Evolutionary conservation across 1,284 basidiomycete genomes (phyloP).

Genomic region (Cutaneotrichosporon curvatum): DNA sequence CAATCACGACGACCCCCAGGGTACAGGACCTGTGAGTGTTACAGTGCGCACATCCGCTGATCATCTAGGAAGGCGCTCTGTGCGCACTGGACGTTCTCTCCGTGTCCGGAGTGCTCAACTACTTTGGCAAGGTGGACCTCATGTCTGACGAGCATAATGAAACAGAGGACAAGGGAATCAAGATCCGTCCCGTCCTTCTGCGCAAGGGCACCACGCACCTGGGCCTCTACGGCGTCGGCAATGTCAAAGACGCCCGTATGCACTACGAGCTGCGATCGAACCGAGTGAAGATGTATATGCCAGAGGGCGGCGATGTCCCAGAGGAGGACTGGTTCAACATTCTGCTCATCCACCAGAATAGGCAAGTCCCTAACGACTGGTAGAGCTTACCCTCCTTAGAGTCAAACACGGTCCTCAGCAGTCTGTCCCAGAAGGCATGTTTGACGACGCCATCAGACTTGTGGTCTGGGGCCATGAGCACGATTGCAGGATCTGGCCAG

Average conservation of each 20-base stretch:
- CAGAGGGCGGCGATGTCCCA: slow-evolving; percentile 63
- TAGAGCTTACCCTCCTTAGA: slow-evolving; percentile 46
- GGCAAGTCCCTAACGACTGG: slow-evolving; percentile 51
- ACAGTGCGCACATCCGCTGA: slow-evolving; percentile 33
- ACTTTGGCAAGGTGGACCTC: slow-evolving; percentile 79
- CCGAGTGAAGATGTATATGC: slow-evolving; percentile 93
- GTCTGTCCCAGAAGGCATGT: slow-evolving; percentile 90
- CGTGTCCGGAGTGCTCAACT: slow-evolving; percentile 88
- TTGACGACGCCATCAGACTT: slow-evolving; percentile 88
- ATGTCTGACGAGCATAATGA: slow-evolving; percentile 52
- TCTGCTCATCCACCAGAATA: slow-evolving; percentile 88
- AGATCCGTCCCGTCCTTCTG: slow-evolving; percentile 81
- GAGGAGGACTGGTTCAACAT: slow-evolving; percentile 81
- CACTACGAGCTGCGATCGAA: slow-evolving; percentile 91
- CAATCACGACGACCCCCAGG: slow-evolving; percentile 98
- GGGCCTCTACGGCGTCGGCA: slow-evolving; percentile 90
- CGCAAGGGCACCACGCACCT: slow-evolving; percentile 80
- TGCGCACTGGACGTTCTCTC: slow-evolving; percentile 93
- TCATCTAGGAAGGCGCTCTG: slow-evolving; percentile 77
- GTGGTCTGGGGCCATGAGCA: slow-evolving; percentile 99
- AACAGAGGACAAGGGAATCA: slow-evolving; percentile 56
- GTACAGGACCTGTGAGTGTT: slow-evolving; percentile 73
- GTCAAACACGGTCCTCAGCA: slow-evolving; percentile 90
- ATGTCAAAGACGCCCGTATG: slow-evolving; percentile 93
- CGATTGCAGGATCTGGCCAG: slow-evolving; percentile 86